phyloP scores from a whole-genome alignment of 2,329 filamentous ascomycete genomes.

The Neonectria faginata region DNA sequence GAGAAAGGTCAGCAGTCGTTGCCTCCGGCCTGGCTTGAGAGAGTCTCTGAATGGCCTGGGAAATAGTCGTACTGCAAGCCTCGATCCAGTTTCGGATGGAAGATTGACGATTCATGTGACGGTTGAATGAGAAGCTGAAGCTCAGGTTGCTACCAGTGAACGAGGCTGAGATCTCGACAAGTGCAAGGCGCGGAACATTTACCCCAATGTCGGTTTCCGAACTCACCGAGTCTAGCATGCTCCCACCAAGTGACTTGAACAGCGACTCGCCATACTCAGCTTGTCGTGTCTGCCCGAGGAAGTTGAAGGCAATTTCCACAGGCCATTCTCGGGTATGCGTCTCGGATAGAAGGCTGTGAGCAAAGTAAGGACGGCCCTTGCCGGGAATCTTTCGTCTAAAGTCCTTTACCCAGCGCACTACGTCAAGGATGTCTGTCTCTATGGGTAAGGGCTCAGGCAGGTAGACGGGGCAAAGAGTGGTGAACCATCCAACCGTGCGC shows the following conservation, averaged over 20 bases:
- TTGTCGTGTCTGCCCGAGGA: slow-evolving; percentile 31
- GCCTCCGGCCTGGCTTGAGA: background rate
- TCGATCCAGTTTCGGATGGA: slow-evolving; percentile 7
- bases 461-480: slow-evolving; percentile 40
- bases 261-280: slow-evolving; percentile 6
- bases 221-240: slow-evolving; percentile 22
- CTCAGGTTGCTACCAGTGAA: background rate
- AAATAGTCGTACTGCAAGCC: slow-evolving; percentile 6
- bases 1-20: slow-evolving; percentile 9
- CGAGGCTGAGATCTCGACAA: slow-evolving; percentile 35
- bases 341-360: slow-evolving; percentile 14
- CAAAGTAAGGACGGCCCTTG: slow-evolving; percentile 40
- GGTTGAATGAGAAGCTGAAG: slow-evolving; percentile 32
- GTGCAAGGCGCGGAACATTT: slow-evolving; percentile 30
- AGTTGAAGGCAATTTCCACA: slow-evolving; percentile 38
- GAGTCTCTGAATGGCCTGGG: background rate
- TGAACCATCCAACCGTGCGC: slow-evolving; percentile 60
- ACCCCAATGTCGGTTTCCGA: slow-evolving; percentile 27
- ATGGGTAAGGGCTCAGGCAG: slow-evolving; percentile 31
- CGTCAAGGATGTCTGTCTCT: slow-evolving; percentile 28
- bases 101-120: slow-evolving; percentile 18
- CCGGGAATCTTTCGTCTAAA: slow-evolving; percentile 35
- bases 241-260: slow-evolving; percentile 18
- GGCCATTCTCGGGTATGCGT: slow-evolving; percentile 16
- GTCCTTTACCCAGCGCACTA: slow-evolving; percentile 40